A percentile compares a stretch with the other conserved stretches of the same genome.
Evolutionary conservation across 169 alveolate species (phyloP).

Genomic region (Cryptosporidium tyzzeri): DNA sequence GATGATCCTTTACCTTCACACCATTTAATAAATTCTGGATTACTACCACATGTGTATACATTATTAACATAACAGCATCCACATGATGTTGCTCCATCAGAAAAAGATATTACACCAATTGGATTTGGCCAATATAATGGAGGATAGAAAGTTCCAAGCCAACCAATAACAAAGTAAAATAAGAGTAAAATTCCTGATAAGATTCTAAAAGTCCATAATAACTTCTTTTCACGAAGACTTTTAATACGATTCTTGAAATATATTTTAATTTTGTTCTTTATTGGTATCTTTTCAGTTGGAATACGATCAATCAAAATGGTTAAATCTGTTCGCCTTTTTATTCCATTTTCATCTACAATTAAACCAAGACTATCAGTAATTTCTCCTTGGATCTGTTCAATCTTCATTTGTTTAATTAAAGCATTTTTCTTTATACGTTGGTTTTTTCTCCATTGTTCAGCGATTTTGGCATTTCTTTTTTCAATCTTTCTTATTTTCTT

Average conservation of each 20-base stretch:
- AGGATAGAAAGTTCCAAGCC: slow-evolving; percentile 57
- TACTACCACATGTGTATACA: slow-evolving; percentile 75
- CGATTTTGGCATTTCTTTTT: slow-evolving; percentile 57
- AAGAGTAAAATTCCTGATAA: slow-evolving; percentile 45
- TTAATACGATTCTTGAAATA: slow-evolving; percentile 20
- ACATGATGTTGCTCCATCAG: slow-evolving; percentile 44
- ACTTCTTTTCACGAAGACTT: slow-evolving; percentile 50
- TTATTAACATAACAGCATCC: slow-evolving; percentile 67
- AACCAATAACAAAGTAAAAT: slow-evolving; percentile 50
- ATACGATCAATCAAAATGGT: slow-evolving; percentile 56
- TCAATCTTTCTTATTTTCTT: slow-evolving; percentile 68
- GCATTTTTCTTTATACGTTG: slow-evolving; percentile 61
- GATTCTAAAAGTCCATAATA: slow-evolving; percentile 61
- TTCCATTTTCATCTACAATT: slow-evolving; percentile 51
- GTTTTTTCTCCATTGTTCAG: slow-evolving; percentile 74
- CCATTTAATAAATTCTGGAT: slow-evolving; percentile 59
- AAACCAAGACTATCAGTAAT: slow-evolving; percentile 49
- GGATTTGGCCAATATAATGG: slow-evolving; percentile 76
- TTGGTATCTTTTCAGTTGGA: slow-evolving; percentile 29
- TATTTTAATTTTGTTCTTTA: slow-evolving; percentile 22
- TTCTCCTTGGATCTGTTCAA: slow-evolving; percentile 33
- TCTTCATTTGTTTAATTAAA: slow-evolving; percentile 50
- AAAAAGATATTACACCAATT: slow-evolving; percentile 57
- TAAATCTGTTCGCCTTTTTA: slow-evolving; percentile 57
- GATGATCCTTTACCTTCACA: slow-evolving; percentile 49